Base-by-base conservation (phyloP, 2,329 filamentous ascomycete species). In the Sporothrix humicola region DNA sequence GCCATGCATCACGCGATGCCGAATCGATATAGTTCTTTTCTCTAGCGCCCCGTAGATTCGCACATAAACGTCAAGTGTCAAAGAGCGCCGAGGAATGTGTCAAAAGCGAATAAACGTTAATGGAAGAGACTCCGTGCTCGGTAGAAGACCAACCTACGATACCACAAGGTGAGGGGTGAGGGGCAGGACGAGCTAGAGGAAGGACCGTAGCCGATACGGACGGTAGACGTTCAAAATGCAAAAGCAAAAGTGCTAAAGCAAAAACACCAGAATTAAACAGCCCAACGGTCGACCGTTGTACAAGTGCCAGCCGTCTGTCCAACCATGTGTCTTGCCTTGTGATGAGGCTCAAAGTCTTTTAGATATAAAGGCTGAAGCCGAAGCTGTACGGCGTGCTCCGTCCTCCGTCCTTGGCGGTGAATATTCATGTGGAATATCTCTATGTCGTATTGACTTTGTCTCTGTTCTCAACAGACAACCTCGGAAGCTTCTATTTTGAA, bases 71-170 rank as follows among this genome's bases (percentile, higher is more conserved):
- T 10, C 12, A 37, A 59, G 15, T 5, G 12, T 5, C 15, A 4
- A 37, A 59, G 56, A 59, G 13, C 31, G 12, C 7, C 23, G 20
- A 8, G 10, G 12, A 23, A 58, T 26, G 23, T 26, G 23, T 26
- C 23, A 58, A 26, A 26, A 20, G 5, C 17, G 31, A 63, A 63
- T 42, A 44, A n/a, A 44, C 31, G 37, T 3, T 3, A 8, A 9
- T 44, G 58, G 31, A 63, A 63, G 58, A 63, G 15, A 2, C n/a
- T 48, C 66, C 66, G 50, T 69, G 31, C 50, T 44, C 66, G 66
- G 50, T n/a, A 20, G 12, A 5, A 12, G 42, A 23, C n/a, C 15
- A 23, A 2, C 46, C 2, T 13, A 50, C 46, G 20, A 52, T 26
- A 23, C 10, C 56, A 37, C 10, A 17, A 23, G 58, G 20, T 37